phyloP scores from a whole-genome alignment of 257 asterid genomes.

The Lycium barbarum region DNA sequence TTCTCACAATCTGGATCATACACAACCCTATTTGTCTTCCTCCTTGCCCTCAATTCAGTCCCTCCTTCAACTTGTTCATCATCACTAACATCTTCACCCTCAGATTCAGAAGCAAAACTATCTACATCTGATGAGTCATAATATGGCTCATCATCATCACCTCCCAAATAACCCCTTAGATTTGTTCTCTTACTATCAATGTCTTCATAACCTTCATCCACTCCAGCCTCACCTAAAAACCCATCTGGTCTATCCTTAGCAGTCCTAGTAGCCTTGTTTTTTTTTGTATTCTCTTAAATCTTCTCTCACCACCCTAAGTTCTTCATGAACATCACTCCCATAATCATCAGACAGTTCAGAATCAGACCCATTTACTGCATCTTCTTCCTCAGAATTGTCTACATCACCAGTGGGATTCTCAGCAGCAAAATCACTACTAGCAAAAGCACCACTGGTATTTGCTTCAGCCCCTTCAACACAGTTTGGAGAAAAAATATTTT shows the following conservation, averaged over 20 bases:
- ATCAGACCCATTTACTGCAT: neutral
- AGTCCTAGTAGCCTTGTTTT: neutral
- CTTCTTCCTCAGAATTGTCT: neutral
- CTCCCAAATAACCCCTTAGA: neutral
- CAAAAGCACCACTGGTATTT: neutral
- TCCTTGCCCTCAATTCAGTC: neutral
- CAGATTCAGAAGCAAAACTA: neutral
- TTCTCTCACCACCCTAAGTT: neutral
- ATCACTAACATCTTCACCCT: neutral
- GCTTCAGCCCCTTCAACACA: neutral
- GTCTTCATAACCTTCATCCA: neutral
- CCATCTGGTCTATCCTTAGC: neutral
- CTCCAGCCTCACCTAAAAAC: neutral
- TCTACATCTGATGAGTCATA: neutral
- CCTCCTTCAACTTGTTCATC: neutral
- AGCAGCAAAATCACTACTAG: too few species aligned
- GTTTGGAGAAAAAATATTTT: neutral
- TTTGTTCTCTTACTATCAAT: neutral
- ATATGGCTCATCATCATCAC: neutral
- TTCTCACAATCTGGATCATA: neutral
- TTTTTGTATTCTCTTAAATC: neutral
- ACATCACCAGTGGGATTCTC: neutral
- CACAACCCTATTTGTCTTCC: neutral
- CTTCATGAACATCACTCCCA: neutral
- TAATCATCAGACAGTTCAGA: neutral